Base-by-base conservation (phyloP, 108 stramenopile genomes). In the Ochromonas danica region DNA sequence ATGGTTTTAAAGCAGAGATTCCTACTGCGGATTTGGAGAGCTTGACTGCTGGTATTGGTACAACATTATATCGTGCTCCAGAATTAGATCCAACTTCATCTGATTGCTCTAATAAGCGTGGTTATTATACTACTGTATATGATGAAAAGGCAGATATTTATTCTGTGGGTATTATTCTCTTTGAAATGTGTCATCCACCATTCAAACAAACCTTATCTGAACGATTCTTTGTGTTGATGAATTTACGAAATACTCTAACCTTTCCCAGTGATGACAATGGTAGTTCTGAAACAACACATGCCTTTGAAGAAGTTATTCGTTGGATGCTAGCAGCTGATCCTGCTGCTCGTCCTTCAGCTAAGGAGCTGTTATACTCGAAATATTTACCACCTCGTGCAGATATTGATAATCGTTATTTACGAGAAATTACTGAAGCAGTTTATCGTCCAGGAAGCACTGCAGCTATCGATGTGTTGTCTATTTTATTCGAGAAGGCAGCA, bases 1-100 rank as follows among this genome's bases (percentile, higher is more conserved):
- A 25, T 60, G 25, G n/a, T n/a, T n/a, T n/a, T n/a, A n/a, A n/a
- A n/a, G n/a, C n/a, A n/a, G n/a, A n/a, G n/a, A n/a, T n/a, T n/a
- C n/a, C n/a, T n/a, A n/a, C n/a, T n/a, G n/a, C n/a, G n/a, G n/a
- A n/a, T n/a, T n/a, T n/a, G n/a, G n/a, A n/a, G 6, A 51, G 45
- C 22, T 22, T 92, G 67, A 95, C 95, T 0, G 88, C 82, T 1
- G 97, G 97, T 6, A 91, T 98, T 40, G 97, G 97, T 0, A 98
- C 97, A 25, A 91, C 93, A 2, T 87, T 90, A n/a, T 98, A 98
- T 80, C 93, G 93, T 22, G 90, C 94, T 36, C 94, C 94, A 0
- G 97, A 98, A 82, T 94, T 95, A 87, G 82, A 51, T 14, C n/a
- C n/a, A n/a, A n/a, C n/a, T n/a, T n/a, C n/a, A n/a, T n/a, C n/a